Conservation (phyloP, 78 protist genomes). For the slime mould (Dictyostelium discoideum) region DNA sequence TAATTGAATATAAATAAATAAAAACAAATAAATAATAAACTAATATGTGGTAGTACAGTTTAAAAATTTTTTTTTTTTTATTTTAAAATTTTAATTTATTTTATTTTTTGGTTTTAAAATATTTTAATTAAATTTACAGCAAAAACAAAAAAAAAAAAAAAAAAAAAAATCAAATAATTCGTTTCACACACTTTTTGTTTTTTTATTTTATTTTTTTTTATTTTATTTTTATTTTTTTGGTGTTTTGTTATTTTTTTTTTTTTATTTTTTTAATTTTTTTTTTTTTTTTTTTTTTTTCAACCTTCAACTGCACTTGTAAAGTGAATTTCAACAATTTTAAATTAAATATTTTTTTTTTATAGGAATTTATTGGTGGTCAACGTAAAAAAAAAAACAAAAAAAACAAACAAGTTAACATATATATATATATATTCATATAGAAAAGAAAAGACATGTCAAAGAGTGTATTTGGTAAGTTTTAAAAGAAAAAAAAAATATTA, state of each 20-base stretch:
- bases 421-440: background rate
- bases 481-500: background rate
- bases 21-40: background rate
- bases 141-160: no score
- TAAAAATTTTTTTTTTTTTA: background rate
- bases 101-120: background rate
- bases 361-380: background rate
- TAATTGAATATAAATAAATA: background rate
- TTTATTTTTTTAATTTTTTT: no score
- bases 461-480: slow-evolving; percentile 18
- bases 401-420: background rate
- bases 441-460: background rate
- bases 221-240: no score
- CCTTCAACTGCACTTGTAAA: background rate
- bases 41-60: background rate
- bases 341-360: no score
- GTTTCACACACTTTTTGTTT: no score
- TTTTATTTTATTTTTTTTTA: no score
- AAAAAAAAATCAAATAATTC: no score
- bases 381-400: background rate
- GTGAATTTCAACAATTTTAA: background rate
- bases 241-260: no score
- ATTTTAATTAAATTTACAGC: background rate
- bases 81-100: background rate
- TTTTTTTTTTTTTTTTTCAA: no score